These are phyloP conservation scores for Aureobasidium sp. DNA, from an alignment of 2,329 filamentous ascomycete genomes.

Conservation along the genomic window DNA sequence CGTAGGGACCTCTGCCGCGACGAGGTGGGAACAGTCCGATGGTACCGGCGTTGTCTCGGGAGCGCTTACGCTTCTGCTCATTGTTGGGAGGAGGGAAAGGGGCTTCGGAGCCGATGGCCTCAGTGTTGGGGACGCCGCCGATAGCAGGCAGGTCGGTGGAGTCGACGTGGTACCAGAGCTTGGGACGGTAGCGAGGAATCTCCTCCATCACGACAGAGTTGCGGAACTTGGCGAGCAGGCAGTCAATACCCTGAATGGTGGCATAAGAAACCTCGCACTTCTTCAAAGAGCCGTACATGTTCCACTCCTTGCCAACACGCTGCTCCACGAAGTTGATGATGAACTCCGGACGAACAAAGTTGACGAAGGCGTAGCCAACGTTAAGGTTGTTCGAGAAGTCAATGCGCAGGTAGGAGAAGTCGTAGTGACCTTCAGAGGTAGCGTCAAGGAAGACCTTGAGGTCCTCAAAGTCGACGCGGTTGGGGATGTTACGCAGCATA, in stretches of 20 bases:
- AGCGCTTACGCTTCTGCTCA: conserved; percentile 77
- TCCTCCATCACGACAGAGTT: conserved; percentile 97
- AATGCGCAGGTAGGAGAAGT: conserved; percentile 93
- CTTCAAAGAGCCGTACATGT: conserved; percentile 76
- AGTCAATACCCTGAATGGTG: conserved; percentile 91
- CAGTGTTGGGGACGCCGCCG: conserved; percentile 31
- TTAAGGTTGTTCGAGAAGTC: conserved; percentile 49
- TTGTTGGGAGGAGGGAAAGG: conserved; percentile 75
- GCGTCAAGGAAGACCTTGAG: conserved; percentile 74
- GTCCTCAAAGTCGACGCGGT: conserved; percentile 62
- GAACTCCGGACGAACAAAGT: conserved; percentile 73
- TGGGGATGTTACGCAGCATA: conserved; percentile 92
- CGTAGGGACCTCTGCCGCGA: conserved; percentile 55
- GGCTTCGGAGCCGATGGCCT: conserved; percentile 59
- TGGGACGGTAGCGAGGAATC: conserved; percentile 71
- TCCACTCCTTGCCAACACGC: conserved; percentile 45
- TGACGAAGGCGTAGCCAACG: conserved; percentile 96
- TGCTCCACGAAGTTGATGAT: conserved; percentile 50
- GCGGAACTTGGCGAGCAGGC: conserved; percentile 87
- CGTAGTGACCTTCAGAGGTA: conserved; percentile 73
- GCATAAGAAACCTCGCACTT: conserved; percentile 88
- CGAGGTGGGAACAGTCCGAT: conserved; percentile 82
- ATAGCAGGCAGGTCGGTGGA: conserved; percentile 34
- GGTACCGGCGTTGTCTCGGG: conserved; percentile 78
- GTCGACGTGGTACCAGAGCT: conserved; percentile 56